phyloP scores from a whole-genome alignment of 2,329 filamentous ascomycete genomes.

The Penicillium decumbens region DNA sequence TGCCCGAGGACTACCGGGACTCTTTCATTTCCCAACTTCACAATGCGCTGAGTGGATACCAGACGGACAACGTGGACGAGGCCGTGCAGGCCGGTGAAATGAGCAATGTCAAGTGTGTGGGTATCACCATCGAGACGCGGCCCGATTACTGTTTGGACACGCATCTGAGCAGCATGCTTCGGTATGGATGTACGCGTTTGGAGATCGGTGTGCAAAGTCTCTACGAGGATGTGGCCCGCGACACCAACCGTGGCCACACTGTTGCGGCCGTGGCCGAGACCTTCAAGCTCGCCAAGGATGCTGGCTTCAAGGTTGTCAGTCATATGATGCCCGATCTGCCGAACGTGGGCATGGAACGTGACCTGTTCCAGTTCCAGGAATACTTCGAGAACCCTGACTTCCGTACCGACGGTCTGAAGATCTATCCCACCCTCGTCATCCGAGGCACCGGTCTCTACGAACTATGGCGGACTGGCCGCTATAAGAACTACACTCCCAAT shows the following conservation, averaged over 20 bases:
- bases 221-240: conserved; percentile 96
- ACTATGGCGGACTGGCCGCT: conserved; percentile 91
- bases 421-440: conserved; percentile 96
- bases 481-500: conserved; percentile 98
- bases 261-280: conserved; percentile 94
- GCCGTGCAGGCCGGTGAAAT: conserved; percentile 91
- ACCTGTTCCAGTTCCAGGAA: conserved; percentile 92
- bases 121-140: conserved; percentile 95
- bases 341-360: conserved; percentile 97
- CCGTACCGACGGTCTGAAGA: conserved; percentile 93
- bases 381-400: conserved; percentile 98
- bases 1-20: conserved; percentile 82
- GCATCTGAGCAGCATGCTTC: conserved; percentile 91
- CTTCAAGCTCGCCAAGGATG: conserved; percentile 94
- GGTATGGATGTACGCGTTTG: conserved; percentile 93
- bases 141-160: conserved; percentile 95
- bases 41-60: conserved; percentile 94
- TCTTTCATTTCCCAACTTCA: conserved; percentile 93
- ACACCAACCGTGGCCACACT: conserved; percentile 95
- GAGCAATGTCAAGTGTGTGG: conserved; percentile 96
- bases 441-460: conserved; percentile 95
- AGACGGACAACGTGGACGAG: conserved; percentile 90
- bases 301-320: conserved; percentile 96
- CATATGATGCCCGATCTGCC: conserved; percentile 99
- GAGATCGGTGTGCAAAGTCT: conserved; percentile 95